Conservation (phyloP, 208 protist species). For the Porcisia hertigi region DNA sequence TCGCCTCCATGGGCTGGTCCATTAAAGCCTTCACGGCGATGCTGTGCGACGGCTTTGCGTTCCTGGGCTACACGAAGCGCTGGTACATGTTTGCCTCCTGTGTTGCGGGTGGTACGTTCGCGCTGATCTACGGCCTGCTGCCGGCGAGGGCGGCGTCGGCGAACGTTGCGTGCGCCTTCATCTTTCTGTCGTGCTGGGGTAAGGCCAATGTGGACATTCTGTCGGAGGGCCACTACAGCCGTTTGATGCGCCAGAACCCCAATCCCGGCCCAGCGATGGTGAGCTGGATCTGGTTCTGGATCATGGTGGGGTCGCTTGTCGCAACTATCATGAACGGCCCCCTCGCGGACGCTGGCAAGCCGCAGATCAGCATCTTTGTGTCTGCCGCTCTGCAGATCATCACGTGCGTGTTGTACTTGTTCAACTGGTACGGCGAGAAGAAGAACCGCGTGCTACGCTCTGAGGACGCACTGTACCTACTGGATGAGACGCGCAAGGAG, state of each 20-base stretch:
- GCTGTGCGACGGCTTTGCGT: conserved; percentile 61
- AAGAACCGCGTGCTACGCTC: conserved; percentile 48
- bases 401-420: conserved; percentile 47
- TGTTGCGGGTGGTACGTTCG: conserved; percentile 38
- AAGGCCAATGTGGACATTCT: conserved; percentile 79
- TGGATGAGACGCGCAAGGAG: conserved; percentile 33
- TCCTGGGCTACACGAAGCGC: conserved; percentile 76
- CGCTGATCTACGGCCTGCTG: conserved; percentile 46
- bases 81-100: conserved; percentile 65
- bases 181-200: conserved; percentile 55
- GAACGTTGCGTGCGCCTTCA: conserved; percentile 34
- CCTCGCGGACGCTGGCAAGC: conserved; percentile 42
- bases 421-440: conserved; percentile 73
- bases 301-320: conserved; percentile 46
- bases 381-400: conserved; percentile 61
- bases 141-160: conserved; percentile 41
- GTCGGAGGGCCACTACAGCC: conserved; percentile 75
- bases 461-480: conserved; percentile 40
- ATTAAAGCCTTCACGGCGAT: conserved; percentile 68
- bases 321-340: conserved; percentile 50
- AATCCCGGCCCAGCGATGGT: conserved; percentile 50
- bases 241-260: conserved; percentile 53
- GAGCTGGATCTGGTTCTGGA: conserved; percentile 63
- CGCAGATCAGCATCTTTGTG: conserved; percentile 53
- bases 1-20: conserved; percentile 56